phyloP scores from a whole-genome alignment of 2,329 filamentous ascomycete genomes.

The Cryphonectria parasitica region DNA sequence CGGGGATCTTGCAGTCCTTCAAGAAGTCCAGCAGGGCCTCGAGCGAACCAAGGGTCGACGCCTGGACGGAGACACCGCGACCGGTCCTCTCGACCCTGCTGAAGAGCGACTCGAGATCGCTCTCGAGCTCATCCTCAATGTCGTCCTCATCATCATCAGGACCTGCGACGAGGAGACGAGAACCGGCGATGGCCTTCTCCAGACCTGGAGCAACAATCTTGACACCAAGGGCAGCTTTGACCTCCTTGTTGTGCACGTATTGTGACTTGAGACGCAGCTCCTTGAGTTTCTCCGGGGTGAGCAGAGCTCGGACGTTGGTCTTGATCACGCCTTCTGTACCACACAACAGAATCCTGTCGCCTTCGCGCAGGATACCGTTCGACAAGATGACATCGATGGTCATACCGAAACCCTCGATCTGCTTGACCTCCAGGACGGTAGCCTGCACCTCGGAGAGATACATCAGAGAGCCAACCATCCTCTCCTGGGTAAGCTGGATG shows the following conservation, averaged over 20 bases:
- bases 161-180: constrained; percentile 89
- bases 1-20: constrained; percentile 93
- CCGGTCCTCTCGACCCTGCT: constrained; percentile 90
- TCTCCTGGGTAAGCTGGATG: constrained; percentile 88
- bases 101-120: constrained; percentile 88
- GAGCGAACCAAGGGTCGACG: constrained; percentile 93
- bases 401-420: constrained; percentile 97
- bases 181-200: constrained; percentile 94
- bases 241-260: constrained; percentile 99
- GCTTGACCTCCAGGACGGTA: constrained; percentile 98
- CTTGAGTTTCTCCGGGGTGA: constrained; percentile 91
- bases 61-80: constrained; percentile 94
- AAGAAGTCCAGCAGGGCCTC: constrained; percentile 97
- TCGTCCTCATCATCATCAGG: constrained; percentile 97
- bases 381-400: constrained; percentile 97
- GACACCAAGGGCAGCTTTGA: constrained; percentile 97
- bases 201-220: constrained; percentile 98
- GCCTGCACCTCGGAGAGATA: constrained; percentile 97
- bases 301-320: constrained; percentile 91
- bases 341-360: constrained; percentile 91
- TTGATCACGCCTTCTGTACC: constrained; percentile 95
- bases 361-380: constrained; percentile 92
- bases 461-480: constrained; percentile 97
- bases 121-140: constrained; percentile 94
- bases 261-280: constrained; percentile 93